Base-by-base conservation (phyloP, 2,329 filamentous ascomycete genomes). In the Fusarium pseudoanthophilum region DNA sequence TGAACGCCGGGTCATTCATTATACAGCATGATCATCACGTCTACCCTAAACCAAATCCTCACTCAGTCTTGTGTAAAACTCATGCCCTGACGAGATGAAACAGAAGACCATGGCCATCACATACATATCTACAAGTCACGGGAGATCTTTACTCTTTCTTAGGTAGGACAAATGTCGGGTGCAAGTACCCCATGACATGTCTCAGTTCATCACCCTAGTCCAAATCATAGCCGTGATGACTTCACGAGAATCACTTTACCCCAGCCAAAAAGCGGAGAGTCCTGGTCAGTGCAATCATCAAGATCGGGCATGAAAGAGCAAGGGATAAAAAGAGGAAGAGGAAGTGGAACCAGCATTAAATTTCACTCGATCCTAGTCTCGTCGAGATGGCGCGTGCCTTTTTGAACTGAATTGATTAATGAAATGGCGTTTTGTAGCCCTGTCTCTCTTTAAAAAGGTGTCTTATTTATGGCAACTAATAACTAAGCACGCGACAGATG, bases 301-400 rank as follows among this genome's bases (percentile, higher is more conserved):
- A 66, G 30, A 58, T 60, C 42, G 48, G 55, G 39, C 59, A 63
- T 37, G 39, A 56, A 69, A 59, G 52, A 32, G 36, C 21, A 48
- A 52, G 24, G 42, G 34, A 36, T 14, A 20, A 16, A 39, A 42
- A 42, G 26, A 48, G 26, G 20, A 30, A 37, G 39, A 55, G 34
- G 36, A 42, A n/a, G 46, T 67, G 53, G 53, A 40, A 67, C 46
- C 30, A 52, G 45, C 39, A 67, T 53, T 66, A 26, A 48, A 67
- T 37, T 65, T 39, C 49, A 64, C 52, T 42, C 18, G 43, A 65
- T 60, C 39, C 42, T 63, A 34, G 64, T 32, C 43, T 40, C 24
- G 36, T 37, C 24, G 11, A 52, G 14, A 52, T 46, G 58, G 64
- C 28, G 43, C 45, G 40, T 56, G 49, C 26, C 39, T 46, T 34